Conservation (phyloP, 768 basidiomycete species). For the Macrolepiota fuliginosa region DNA sequence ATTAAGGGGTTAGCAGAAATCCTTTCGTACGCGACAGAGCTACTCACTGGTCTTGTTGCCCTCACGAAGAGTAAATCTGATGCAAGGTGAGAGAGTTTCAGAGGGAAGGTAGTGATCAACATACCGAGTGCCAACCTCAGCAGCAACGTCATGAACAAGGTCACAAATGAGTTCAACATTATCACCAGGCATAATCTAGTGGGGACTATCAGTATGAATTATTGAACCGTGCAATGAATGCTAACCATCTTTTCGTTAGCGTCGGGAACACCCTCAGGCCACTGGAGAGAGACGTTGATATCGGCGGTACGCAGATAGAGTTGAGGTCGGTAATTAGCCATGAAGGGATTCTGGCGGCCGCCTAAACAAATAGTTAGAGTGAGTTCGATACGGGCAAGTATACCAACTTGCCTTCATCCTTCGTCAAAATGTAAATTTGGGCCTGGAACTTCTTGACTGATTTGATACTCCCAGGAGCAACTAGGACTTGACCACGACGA, state of each 20-base stretch:
- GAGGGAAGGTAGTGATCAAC: slow-evolving; percentile 14
- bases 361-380: slow-evolving; percentile 30
- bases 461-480: slow-evolving; percentile 87
- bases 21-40: slow-evolving; percentile 2
- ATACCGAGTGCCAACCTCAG: slow-evolving; percentile 82
- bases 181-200: slow-evolving; percentile 94
- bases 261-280: slow-evolving; percentile 82
- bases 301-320: slow-evolving; percentile 96
- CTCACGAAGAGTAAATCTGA: slow-evolving; percentile 86
- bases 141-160: slow-evolving; percentile 81
- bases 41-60: slow-evolving; percentile 86
- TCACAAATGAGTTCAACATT: slow-evolving; percentile 91
- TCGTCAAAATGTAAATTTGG: slow-evolving; percentile 71
- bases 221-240: neutral
- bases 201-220: neutral
- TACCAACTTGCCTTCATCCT: neutral
- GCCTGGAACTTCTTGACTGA: slow-evolving; percentile 94
- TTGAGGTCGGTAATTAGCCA: slow-evolving; percentile 92
- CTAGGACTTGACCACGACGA: slow-evolving; percentile 88
- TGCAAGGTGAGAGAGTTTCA: slow-evolving; percentile 9
- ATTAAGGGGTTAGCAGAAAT: slow-evolving; percentile 10
- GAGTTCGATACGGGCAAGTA: neutral
- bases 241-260: slow-evolving; percentile 85
- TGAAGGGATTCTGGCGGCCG: slow-evolving; percentile 89
- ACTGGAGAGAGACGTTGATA: slow-evolving; percentile 79